Percentiles rank a stretch among this genome's conserved stretches.
Conservation (phyloP, 495 filamentous ascomycete species). For the Penicillium bialowiezense region DNA sequence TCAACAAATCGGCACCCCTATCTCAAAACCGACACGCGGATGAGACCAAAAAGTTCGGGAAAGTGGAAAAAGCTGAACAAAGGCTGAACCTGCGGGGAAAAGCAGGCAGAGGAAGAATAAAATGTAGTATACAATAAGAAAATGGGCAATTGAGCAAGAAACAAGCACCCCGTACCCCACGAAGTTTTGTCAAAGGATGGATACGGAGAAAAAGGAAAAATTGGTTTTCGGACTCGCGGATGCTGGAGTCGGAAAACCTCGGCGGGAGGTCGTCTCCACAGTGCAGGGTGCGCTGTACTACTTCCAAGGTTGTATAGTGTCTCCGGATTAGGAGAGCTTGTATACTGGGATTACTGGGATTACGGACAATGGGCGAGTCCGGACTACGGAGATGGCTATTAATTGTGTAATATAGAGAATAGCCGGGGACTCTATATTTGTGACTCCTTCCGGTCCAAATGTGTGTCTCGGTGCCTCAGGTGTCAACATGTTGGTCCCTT, state of each 20-base stretch:
- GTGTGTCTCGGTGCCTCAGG: slow-evolving; percentile 9
- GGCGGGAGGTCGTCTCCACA: no score
- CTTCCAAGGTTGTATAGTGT: no score
- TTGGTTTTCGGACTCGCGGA: slow-evolving; percentile 15
- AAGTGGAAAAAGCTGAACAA: slow-evolving; percentile 14
- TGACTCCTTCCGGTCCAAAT: no score
- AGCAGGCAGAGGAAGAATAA: slow-evolving; percentile 20
- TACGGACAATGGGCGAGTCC: no score
- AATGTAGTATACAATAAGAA: slow-evolving; percentile 36
- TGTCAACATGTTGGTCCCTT: no score
- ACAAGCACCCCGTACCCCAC: slow-evolving; percentile 38
- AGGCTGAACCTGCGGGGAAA: slow-evolving; percentile 16
- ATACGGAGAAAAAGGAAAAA: slow-evolving; percentile 38
- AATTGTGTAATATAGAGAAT: no score
- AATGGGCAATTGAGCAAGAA: slow-evolving; percentile 41
- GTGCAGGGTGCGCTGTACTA: no score
- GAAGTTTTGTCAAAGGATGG: slow-evolving; percentile 28
- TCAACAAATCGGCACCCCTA: slow-evolving; percentile 14
- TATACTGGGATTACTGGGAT: no score
- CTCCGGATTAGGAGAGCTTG: no score
- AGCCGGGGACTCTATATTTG: no score
- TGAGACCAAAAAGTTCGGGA: slow-evolving; percentile 14
- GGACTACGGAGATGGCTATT: no score
- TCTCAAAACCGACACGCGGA: slow-evolving; percentile 16
- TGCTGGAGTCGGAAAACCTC: no score